Base-by-base conservation (phyloP, 805 yeast species). In the Hyphopichia homilentoma region DNA sequence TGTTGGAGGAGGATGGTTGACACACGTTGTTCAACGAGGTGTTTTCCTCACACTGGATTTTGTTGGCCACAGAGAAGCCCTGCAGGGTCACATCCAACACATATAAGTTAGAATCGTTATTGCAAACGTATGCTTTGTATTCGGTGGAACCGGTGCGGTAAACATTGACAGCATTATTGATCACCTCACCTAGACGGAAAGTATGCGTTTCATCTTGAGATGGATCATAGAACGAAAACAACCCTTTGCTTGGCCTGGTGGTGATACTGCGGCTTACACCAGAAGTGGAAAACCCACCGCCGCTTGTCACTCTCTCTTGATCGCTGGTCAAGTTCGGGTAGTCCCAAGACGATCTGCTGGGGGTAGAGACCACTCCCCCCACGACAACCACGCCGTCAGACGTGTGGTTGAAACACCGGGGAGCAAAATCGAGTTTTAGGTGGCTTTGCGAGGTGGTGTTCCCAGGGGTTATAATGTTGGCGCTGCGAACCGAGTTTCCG, bases 71-170 rank as follows among this genome's bases (percentile, higher is more conserved):
- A 8, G 68, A 62, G 11, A 73, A 61, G 16, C 45, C 36, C 7
- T 72, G 70, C 5, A 75, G 56, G 25, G 58, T 50, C 6, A 87
- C 66, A 43, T 80, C 81, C 34, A 85, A 68, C 32, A 71, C 62
- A 49, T 88, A 86, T 31, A 88, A 61, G 33, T 74, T 65, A 26
- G 77, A 73, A 54, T 89, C 97, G 54, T 89, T 89, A 54, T 88
- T 89, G 57, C 96, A 88, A 15, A 85, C 75, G 39, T 76, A 72
- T 1, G 89, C 73, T 27, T 68, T 64, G 50, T 70, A 80, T 25
- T 68, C 65, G 7, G 62, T 53, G 16, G 42, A 27, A 4, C 55
- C 37, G 15, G 66, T 20, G 35, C 65, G 69, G 48, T 73, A 61
- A 17, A 82, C 48, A 0, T 79, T 59, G 18, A 87, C 94, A 30